Percentiles rank a stretch among this genome's conserved stretches.
Evolutionary conservation across 2,329 filamentous ascomycete genomes (phyloP).

Genomic region (Gnomoniopsis smithogilvyi): DNA sequence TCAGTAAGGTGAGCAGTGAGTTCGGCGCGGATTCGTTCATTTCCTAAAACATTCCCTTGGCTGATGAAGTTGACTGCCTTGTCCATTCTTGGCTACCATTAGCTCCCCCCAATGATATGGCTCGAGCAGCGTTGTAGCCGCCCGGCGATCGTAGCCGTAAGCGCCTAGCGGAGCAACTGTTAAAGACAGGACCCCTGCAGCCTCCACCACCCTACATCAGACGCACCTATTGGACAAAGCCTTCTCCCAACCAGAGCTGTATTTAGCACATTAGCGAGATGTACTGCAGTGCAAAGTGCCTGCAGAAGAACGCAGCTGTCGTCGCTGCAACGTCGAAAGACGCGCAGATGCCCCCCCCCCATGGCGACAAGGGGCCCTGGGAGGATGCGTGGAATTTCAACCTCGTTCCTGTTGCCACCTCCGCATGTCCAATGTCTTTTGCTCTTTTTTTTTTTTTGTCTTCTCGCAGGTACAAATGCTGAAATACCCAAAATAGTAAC

Average conservation of each 20-base stretch:
- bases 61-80: not conserved
- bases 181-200: constrained; percentile 9
- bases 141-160: constrained; percentile 8
- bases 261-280: constrained; percentile 6
- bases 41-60: too few relatives aligned
- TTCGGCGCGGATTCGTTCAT: too few relatives aligned
- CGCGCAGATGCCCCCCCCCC: not conserved
- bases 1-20: too few relatives aligned
- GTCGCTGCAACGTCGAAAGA: constrained; percentile 5
- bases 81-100: not conserved
- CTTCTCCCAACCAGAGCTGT: not conserved
- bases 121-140: not conserved
- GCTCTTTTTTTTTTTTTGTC: not conserved
- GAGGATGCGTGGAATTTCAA: constrained; percentile 5
- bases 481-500: not conserved
- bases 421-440: not conserved
- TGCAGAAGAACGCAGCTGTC: constrained; percentile 4
- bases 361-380: not conserved
- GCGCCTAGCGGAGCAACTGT: not conserved
- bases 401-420: not conserved
- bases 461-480: not conserved
- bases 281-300: not conserved
- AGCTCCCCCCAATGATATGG: constrained; percentile 1
- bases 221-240: constrained; percentile 9
- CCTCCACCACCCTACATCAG: not conserved